Base-by-base conservation (phyloP, 2,329 filamentous ascomycete species). In the Trichoderma oligosporum region DNA sequence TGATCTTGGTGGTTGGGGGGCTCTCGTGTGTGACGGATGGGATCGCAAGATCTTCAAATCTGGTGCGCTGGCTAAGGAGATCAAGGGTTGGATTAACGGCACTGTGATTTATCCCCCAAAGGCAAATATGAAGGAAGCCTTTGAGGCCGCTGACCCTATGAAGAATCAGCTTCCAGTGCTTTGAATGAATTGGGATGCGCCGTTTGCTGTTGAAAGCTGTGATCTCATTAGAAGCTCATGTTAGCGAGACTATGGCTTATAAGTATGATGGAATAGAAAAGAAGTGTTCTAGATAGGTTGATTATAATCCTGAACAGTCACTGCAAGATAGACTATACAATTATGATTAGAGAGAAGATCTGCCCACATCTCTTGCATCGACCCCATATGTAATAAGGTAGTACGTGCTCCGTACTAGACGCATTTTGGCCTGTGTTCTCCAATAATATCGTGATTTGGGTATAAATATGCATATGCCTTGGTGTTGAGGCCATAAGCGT, bases 21-120 rank as follows among this genome's bases (percentile, higher is more conserved):
- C 69, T 1, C 61, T 71, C 7, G 48, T 71, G 16, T 61, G 61
- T 3, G 25, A 42, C 3, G 71, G 72, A 0, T 74, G 70, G 68
- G 65, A 70, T 5, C 61, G 67, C 7, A 35, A 70, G 20, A 56
- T 71, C 1, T 61, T 60, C 22, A 9, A 70, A 0, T 45, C 61
- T 0, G 71, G 70, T 1, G 61, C 58, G 7, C 3, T 58, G n/a
- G 72, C 67, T 0, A 74, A 74, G 61, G 48, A 57, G n/a, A 60
- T 70, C 4, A 74, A 74, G 47, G 38, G 41, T 1, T 67, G 60
- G 45, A 70, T 73, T 35, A 74, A 74, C 41, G 56, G 61, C 22
- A 63, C 49, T 4, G 18, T 71, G 46, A 73, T 74, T 5, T 74
- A 74, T 46, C 69, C 68, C 3, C 70, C 71, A 1, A 36, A 51